These are phyloP conservation scores for Pseudogymnoascus sp. DNA, from an alignment of 2,329 filamentous ascomycete species.

Conservation along the genomic window DNA sequence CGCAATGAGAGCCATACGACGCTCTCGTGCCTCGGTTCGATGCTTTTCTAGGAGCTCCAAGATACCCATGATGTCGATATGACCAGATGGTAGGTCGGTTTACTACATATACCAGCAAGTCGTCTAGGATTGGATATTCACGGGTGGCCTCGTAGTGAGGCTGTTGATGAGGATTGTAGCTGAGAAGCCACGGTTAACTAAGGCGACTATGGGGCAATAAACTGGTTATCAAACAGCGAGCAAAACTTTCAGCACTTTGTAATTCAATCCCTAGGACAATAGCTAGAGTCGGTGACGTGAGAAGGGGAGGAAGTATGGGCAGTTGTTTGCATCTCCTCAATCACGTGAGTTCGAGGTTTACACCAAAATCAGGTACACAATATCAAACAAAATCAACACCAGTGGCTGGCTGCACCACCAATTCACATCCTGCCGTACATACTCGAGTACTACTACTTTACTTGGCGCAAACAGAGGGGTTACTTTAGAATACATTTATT, in stretches of 20 bases:
- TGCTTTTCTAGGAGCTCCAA: background rate
- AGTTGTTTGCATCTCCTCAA: background rate
- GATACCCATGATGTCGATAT: background rate
- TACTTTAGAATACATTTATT: background rate
- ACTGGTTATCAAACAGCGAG: background rate
- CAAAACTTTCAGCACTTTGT: background rate
- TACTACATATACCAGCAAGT: background rate
- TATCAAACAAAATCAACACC: background rate
- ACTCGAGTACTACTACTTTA: background rate
- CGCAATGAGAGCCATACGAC: background rate
- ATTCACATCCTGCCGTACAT: background rate
- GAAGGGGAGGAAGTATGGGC: background rate
- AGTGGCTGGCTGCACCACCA: background rate
- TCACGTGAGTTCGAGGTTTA: background rate
- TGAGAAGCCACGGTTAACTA: background rate
- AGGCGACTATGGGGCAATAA: background rate
- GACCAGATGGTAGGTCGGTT: background rate
- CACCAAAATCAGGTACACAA: too few species aligned
- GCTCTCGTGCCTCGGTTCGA: background rate
- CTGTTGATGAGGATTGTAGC: background rate
- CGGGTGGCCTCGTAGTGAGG: background rate
- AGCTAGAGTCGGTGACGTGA: background rate
- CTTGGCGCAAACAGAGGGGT: background rate
- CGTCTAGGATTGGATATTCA: background rate
- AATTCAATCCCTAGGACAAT: background rate